phyloP scores from a whole-genome alignment of 2,329 filamentous ascomycete species.

The Pestalotiopsis sp. region DNA sequence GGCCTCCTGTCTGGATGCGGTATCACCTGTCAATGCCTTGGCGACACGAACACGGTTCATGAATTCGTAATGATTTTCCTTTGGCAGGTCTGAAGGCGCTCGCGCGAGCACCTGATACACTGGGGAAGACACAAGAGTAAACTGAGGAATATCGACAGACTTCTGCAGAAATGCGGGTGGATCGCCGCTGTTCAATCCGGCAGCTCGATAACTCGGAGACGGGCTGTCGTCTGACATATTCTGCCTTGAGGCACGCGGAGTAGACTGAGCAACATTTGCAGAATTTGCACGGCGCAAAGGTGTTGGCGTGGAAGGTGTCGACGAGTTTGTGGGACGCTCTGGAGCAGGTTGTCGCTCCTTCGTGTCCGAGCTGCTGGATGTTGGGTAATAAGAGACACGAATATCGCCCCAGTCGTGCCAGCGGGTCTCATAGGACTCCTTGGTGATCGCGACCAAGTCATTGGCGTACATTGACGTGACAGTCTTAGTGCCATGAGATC shows the following conservation, averaged over 20 bases:
- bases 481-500: slow-evolving; percentile 67
- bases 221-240: slow-evolving; percentile 52
- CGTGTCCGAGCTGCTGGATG: slow-evolving; percentile 34
- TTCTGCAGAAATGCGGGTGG: slow-evolving; percentile 54
- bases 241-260: slow-evolving; percentile 34
- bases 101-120: slow-evolving; percentile 60
- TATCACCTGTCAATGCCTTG: slow-evolving; percentile 73
- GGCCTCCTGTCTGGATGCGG: slow-evolving; percentile 71
- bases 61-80: slow-evolving; percentile 78
- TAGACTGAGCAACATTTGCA: slow-evolving; percentile 42
- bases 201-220: slow-evolving; percentile 39
- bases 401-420: slow-evolving; percentile 85
- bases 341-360: slow-evolving; percentile 30
- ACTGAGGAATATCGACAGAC: slow-evolving; percentile 66
- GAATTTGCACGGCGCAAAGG: slow-evolving; percentile 73
- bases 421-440: slow-evolving; percentile 47
- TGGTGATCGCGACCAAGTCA: slow-evolving; percentile 77
- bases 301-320: slow-evolving; percentile 71
- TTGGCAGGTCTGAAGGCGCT: slow-evolving; percentile 67
- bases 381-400: slow-evolving; percentile 77
- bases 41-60: slow-evolving; percentile 82
- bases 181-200: slow-evolving; percentile 38
- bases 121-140: slow-evolving; percentile 52
- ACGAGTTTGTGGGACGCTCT: slow-evolving; percentile 43
- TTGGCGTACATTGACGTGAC: slow-evolving; percentile 73